Base-by-base conservation (phyloP, 2,329 filamentous ascomycete species). In the Colletotrichum sojae region DNA sequence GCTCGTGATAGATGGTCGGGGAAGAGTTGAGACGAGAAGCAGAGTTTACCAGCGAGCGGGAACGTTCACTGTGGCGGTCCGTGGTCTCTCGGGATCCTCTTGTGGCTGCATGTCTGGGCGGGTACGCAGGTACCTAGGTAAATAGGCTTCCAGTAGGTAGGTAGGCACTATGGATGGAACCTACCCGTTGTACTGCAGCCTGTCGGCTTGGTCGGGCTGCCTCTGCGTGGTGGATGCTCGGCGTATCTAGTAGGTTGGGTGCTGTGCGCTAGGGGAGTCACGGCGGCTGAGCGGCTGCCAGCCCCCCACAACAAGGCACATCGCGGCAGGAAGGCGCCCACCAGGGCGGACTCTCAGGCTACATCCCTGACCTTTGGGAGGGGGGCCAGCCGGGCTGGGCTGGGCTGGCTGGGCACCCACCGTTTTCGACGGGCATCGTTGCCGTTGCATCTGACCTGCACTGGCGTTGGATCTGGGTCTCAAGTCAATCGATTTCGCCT, bases 261-360 rank as follows among this genome's bases (percentile, higher is more conserved):
- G 18, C 53, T 18, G n/a, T 57, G 31, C 49, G 15, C 15, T 55
- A 36, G 31, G 10, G 31, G 31, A 36, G 51, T 62, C 49, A 62
- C n/a, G 66, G 66, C 55, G 54, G 66, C 62, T 69, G 66, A 60
- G 51, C 62, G 61, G 55, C 31, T 43, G 43, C 43, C 55, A 61
- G 62, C 67, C 62, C 62, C 56, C 55, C 43, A 25, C 62, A 67
- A 56, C 62, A 46, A 53, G 62, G 67, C 67, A 69, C 43, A 56
- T 69, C 49, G 55, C 49, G 43, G 62, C 65, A 65, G 60, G n/a
- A 16, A 16, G 22, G 48, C 54, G 48, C 54, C 59, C 49, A 55
- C 40, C 49, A 51, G 61, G 66, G 61, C 54, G 54, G 43, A 56
- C 49, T 56, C 56, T 27, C 55, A 69, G 62, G 67, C 62, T 54